A percentile compares a stretch with the other conserved stretches of the same genome.
Evolutionary conservation across 371 early-diverging fungal genomes (phyloP).

Genomic region (Homolaphlyctis polyrhiza): DNA sequence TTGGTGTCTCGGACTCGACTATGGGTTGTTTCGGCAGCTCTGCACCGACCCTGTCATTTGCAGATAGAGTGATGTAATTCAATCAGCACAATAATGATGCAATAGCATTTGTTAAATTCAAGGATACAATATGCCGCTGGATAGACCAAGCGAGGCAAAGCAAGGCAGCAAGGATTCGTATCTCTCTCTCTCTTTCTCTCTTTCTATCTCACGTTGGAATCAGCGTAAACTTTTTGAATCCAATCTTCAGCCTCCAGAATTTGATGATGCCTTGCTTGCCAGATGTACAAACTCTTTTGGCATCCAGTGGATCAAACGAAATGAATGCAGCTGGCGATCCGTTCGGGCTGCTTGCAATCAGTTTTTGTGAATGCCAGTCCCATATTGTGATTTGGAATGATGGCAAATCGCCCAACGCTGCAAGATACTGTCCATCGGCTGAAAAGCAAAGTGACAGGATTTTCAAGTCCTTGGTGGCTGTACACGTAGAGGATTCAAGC

Average conservation of each 20-base stretch:
- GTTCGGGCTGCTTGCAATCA: conserved; percentile 16
- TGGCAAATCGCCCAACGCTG: conserved; percentile 36
- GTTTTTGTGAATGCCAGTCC: conserved; percentile 34
- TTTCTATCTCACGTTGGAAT: conserved; percentile 22
- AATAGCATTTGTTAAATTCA: too few species aligned
- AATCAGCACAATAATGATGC: too few species aligned
- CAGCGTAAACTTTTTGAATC: conserved; percentile 24
- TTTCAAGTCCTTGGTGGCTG: conserved; percentile 22
- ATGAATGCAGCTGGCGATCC: conserved; percentile 21
- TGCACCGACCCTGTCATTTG: not conserved
- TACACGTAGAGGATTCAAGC: not conserved
- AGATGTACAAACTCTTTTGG: conserved; percentile 32
- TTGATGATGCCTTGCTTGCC: conserved; percentile 24
- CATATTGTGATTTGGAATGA: conserved; percentile 32
- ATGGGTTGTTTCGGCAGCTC: conserved; percentile 2
- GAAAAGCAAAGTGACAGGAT: conserved; percentile 34
- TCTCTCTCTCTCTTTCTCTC: not conserved
- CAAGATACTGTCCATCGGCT: conserved; percentile 38
- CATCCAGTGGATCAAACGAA: conserved; percentile 41
- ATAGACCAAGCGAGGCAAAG: too few species aligned
- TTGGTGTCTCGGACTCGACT: not conserved
- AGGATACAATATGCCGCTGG: too few species aligned
- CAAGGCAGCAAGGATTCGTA: not conserved
- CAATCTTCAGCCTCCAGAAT: conserved; percentile 40
- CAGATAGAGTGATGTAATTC: too few species aligned